Conservation (phyloP, 306 rosid species). For the Cucumis sativus region Cucumber_9930_V3 NC_026657.2:25039001-25039500, state of each 20-base stretch:
- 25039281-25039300: background rate
- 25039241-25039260: background rate
- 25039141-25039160: background rate
- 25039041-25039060: background rate
- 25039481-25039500: constrained; percentile 1
- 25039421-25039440: background rate
- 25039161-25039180: background rate
- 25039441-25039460: constrained; percentile 1
- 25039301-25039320: background rate
- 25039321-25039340: background rate
- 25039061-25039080: background rate
- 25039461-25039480: background rate
- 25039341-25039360: background rate
- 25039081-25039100: constrained; percentile 43
- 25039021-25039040: background rate
- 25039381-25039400: background rate
- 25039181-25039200: constrained; percentile 13
- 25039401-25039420: background rate
- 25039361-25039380: background rate
- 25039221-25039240: background rate
- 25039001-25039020: background rate
- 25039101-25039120: constrained; percentile 51
- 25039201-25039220: constrained; percentile 9
- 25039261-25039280: background rate
- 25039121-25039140: constrained; percentile 9